phyloP scores from a whole-genome alignment of 2,329 filamentous ascomycete species.

The Penicillium sp. region DNA sequence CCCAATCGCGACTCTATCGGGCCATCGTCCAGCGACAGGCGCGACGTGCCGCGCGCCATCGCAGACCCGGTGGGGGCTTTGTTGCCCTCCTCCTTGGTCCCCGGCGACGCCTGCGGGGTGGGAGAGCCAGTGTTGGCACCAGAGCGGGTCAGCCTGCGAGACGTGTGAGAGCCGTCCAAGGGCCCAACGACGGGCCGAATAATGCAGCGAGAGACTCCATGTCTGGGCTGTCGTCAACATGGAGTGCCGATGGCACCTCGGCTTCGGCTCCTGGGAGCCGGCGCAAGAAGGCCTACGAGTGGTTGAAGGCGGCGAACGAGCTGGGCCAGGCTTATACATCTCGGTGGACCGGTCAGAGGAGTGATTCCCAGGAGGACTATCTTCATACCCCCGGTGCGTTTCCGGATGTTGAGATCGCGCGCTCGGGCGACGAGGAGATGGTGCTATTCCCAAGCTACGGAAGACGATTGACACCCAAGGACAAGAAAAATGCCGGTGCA shows the following conservation, averaged over 20 bases:
- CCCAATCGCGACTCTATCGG: constrained; percentile 74
- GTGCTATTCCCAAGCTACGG: constrained; percentile 94
- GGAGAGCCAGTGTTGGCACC: constrained; percentile 8
- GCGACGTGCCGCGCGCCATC: constrained; percentile 49
- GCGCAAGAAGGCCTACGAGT: constrained; percentile 72
- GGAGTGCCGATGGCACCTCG: constrained; percentile 28
- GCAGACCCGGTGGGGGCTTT: constrained; percentile 26
- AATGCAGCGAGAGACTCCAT: constrained; percentile 19
- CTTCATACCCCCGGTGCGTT: constrained; percentile 69
- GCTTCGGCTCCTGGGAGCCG: constrained; percentile 66
- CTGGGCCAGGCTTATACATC: constrained; percentile 65
- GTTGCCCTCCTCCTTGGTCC: constrained; percentile 27
- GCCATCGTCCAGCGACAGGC: constrained; percentile 66
- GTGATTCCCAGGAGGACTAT: constrained; percentile 47
- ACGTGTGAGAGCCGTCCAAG: constrained; percentile 15
- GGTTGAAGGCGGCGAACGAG: constrained; percentile 69
- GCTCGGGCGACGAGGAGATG: constrained; percentile 83
- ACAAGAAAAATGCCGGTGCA: constrained; percentile 31
- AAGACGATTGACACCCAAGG: constrained; percentile 61
- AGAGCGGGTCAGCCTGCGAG: constrained; percentile 2
- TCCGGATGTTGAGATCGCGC: constrained; percentile 76
- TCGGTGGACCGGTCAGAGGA: constrained; percentile 51
- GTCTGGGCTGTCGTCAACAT: constrained; percentile 25
- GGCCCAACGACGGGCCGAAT: constrained; percentile 18
- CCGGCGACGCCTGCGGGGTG: constrained; percentile 20